Conservation (phyloP, 2,329 filamentous ascomycete species). For the Ramularia collo-cygni region DNA sequence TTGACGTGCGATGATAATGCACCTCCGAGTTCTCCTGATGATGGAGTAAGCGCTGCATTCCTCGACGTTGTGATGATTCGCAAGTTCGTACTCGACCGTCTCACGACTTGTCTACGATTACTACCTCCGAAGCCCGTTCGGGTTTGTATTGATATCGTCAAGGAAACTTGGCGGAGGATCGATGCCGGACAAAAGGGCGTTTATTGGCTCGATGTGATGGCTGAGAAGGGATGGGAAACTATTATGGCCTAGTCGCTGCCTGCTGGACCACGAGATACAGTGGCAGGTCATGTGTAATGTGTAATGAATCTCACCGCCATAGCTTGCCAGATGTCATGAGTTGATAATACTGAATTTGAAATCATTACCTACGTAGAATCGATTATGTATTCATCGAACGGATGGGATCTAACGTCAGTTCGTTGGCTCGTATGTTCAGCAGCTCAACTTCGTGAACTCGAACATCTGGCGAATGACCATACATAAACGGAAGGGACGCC, state of each 20-base stretch:
- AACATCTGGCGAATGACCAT: too few relatives aligned
- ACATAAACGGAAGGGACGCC: too few relatives aligned
- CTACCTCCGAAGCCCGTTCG: slow-evolving; percentile 48
- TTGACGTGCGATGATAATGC: slow-evolving; percentile 10
- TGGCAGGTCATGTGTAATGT: too few relatives aligned
- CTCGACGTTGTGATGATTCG: slow-evolving; percentile 16
- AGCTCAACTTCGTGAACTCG: too few relatives aligned
- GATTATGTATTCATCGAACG: too few relatives aligned
- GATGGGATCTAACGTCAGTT: too few relatives aligned
- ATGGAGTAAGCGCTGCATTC: slow-evolving; percentile 8
- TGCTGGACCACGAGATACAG: too few relatives aligned
- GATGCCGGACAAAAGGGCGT: slow-evolving; percentile 42
- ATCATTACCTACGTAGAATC: too few relatives aligned
- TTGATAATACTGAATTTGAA: too few relatives aligned
- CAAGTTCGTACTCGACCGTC: slow-evolving; percentile 16
- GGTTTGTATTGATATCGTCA: slow-evolving; percentile 44
- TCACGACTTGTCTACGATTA: slow-evolving; percentile 9
- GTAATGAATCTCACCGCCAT: too few relatives aligned
- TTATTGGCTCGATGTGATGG: slow-evolving; percentile 55
- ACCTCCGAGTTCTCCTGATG: background rate
- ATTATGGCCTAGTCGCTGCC: slow-evolving; percentile 51
- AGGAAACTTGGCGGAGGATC: slow-evolving; percentile 47
- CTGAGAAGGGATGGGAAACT: slow-evolving; percentile 52
- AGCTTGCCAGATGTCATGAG: too few relatives aligned
- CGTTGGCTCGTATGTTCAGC: too few relatives aligned